A percentile compares a stretch with the other conserved stretches of the same genome.
Evolutionary conservation across 1,139 yeast genomes (phyloP).

Genomic region (Blastobotrys indianensis): DNA sequence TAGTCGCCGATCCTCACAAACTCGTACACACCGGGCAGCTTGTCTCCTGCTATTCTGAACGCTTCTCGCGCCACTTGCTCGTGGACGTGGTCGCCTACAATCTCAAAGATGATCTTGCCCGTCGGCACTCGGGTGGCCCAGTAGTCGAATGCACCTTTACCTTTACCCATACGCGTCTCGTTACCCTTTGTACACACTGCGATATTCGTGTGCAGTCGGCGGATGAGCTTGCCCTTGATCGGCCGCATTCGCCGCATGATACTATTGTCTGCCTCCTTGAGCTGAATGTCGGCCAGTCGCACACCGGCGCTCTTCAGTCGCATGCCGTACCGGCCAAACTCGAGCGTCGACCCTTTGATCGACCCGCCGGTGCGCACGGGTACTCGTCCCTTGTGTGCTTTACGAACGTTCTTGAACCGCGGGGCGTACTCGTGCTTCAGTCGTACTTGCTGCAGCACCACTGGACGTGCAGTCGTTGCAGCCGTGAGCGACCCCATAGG

Average conservation of each 20-base stretch:
- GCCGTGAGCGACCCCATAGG: background rate
- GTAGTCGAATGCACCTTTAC: slow-evolving; percentile 95
- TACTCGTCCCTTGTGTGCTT: slow-evolving; percentile 92
- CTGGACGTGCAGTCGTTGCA: background rate
- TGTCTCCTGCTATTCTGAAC: slow-evolving; percentile 83
- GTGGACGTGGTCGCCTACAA: slow-evolving; percentile 70
- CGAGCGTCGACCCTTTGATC: slow-evolving; percentile 73
- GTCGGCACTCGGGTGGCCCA: slow-evolving; percentile 97
- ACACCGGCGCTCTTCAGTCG: slow-evolving; percentile 83
- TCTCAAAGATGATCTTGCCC: slow-evolving; percentile 87
- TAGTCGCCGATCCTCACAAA: slow-evolving; percentile 59
- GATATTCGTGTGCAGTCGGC: slow-evolving; percentile 76
- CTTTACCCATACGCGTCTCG: slow-evolving; percentile 99
- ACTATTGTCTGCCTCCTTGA: slow-evolving; percentile 85
- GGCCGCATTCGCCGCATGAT: slow-evolving; percentile 77
- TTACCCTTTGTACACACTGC: slow-evolving; percentile 97
- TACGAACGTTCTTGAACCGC: slow-evolving; percentile 56
- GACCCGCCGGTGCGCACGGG: slow-evolving; percentile 95
- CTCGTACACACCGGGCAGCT: slow-evolving; percentile 89
- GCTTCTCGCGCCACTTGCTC: slow-evolving; percentile 90
- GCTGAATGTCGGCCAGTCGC: slow-evolving; percentile 81
- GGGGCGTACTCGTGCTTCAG: slow-evolving; percentile 77
- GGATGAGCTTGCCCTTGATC: slow-evolving; percentile 59
- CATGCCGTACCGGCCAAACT: slow-evolving; percentile 80
- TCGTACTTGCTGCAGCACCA: slow-evolving; percentile 34